Conservation (phyloP, 768 basidiomycete genomes). For the Mycena latifolia region DNA sequence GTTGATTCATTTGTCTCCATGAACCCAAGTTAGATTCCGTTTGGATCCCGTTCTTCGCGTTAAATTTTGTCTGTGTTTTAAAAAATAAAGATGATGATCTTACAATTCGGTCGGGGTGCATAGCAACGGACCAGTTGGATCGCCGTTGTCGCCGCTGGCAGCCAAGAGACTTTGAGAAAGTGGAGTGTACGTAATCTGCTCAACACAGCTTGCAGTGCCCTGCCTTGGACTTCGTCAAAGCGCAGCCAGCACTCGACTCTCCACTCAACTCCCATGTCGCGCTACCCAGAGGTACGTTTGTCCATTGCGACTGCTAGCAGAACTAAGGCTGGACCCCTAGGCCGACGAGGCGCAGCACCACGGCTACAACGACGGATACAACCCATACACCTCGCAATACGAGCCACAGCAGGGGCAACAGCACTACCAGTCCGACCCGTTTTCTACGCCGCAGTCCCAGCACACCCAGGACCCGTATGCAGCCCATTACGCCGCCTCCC, state of each 20-base stretch:
- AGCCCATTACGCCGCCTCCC: slow-evolving; percentile 43
- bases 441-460: slow-evolving; percentile 38
- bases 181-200: no score
- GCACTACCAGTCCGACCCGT: slow-evolving; percentile 34
- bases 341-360: slow-evolving; percentile 74
- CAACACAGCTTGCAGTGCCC: background rate
- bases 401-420: slow-evolving; percentile 51
- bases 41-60: no score
- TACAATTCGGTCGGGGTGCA: no score
- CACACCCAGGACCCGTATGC: slow-evolving; percentile 45
- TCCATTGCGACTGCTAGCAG: background rate
- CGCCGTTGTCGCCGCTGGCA: no score
- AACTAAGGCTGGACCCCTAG: slow-evolving; percentile 43
- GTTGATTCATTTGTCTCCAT: no score
- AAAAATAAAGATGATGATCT: no score
- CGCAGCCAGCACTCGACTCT: slow-evolving; percentile 20
- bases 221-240: slow-evolving; percentile 5
- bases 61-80: no score
- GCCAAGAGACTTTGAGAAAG: no score
- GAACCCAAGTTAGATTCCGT: no score
- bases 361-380: slow-evolving; percentile 78
- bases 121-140: no score
- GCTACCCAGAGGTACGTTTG: slow-evolving; percentile 48
- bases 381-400: slow-evolving; percentile 60
- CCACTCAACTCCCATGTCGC: slow-evolving; percentile 43